Evolutionary conservation across 106 monocot species (phyloP).

Genomic region (Phalaenopsis equestris): DNA sequence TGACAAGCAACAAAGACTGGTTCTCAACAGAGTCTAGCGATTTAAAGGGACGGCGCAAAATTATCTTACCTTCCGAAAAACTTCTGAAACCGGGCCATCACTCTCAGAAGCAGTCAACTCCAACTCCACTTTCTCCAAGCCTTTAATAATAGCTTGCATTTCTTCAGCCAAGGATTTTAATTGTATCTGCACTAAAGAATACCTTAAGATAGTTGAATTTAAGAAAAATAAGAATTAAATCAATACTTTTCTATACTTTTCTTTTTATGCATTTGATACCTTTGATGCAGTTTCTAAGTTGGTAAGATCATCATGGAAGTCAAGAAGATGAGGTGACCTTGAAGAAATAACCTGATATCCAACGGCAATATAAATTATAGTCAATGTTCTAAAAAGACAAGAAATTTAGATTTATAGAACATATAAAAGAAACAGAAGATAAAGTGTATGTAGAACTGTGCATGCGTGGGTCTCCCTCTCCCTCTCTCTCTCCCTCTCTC

Average conservation of each 20-base stretch:
- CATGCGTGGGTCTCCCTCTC: too few relatives aligned
- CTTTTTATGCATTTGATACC: slow-evolving; percentile 23
- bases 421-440: not conserved
- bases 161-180: slow-evolving; percentile 91
- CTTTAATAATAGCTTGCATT: slow-evolving; percentile 96
- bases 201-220: not conserved
- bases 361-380: not conserved
- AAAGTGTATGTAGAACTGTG: not conserved
- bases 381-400: not conserved
- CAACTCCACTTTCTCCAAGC: slow-evolving; percentile 74
- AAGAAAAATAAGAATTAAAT: not conserved
- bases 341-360: slow-evolving; percentile 71
- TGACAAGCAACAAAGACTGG: not conserved
- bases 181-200: slow-evolving; percentile 42
- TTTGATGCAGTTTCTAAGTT: slow-evolving; percentile 90
- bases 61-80: slow-evolving; percentile 72
- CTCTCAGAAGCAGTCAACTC: slow-evolving; percentile 81
- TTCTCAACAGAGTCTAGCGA: too few relatives aligned
- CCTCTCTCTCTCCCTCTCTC: too few relatives aligned
- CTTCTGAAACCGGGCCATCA: slow-evolving; percentile 91
- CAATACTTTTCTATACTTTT: not conserved
- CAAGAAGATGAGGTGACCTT: slow-evolving; percentile 68
- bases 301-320: slow-evolving; percentile 70
- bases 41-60: not conserved
- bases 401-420: not conserved